These are phyloP conservation scores for Kwoniella sp. DNA, from an alignment of 768 basidiomycete genomes.

Conservation along the genomic window DNA sequence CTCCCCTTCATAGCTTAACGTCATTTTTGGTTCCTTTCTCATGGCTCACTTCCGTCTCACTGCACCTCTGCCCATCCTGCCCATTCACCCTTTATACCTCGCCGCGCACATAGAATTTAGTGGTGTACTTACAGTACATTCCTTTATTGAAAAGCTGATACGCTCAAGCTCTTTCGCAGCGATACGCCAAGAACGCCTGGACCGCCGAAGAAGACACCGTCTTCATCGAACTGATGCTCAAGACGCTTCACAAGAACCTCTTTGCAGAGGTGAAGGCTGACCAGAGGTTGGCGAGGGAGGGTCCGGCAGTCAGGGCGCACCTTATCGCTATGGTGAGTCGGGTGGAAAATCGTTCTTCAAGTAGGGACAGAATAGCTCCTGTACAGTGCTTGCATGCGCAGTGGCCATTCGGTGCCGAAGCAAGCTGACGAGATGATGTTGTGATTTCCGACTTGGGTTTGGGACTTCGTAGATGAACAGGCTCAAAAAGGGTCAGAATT, in stretches of 20 bases:
- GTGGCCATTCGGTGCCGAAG: not conserved
- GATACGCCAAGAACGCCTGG: conserved; percentile 25
- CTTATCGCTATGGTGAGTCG: conserved; percentile 34
- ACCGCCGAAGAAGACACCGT: conserved; percentile 37
- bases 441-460: too few relatives aligned
- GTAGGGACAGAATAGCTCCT: too few relatives aligned
- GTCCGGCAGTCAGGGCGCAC: conserved; percentile 31
- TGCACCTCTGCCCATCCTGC: too few relatives aligned
- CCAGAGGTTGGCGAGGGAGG: conserved; percentile 31
- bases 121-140: too few relatives aligned
- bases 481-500: conserved; percentile 19
- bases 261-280: conserved; percentile 35
- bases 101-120: too few relatives aligned
- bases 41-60: too few relatives aligned
- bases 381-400: not conserved
- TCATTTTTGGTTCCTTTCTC: too few relatives aligned
- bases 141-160: too few relatives aligned
- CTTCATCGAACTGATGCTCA: conserved; percentile 32
- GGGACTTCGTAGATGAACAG: conserved; percentile 28
- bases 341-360: not conserved
- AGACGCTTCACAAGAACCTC: conserved; percentile 12
- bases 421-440: conserved; percentile 16
- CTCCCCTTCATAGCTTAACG: not conserved
- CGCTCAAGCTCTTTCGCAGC: not conserved
- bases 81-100: too few relatives aligned